Evolutionary conservation across 2,329 filamentous ascomycete species (phyloP), one percentile per base, ranked within the genome.

Genomic region (Alternaria gaisen): DNA sequence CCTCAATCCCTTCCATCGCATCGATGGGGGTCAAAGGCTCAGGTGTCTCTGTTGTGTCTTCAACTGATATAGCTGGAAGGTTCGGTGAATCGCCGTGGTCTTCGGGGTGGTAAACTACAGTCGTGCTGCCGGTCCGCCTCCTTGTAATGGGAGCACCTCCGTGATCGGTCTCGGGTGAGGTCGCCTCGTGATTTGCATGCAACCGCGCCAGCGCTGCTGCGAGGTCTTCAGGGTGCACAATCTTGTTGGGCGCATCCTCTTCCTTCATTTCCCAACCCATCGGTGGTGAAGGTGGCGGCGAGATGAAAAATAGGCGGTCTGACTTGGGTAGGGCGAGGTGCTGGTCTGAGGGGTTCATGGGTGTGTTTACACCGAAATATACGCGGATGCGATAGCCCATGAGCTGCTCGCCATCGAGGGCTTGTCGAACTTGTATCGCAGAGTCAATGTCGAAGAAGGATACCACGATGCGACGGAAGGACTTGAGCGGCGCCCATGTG

Each of bases 401-500:
- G 67, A 94, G 84, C 24, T 82, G 82, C 80, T 93, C 90, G 70
- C 90, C 89, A 72, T 95, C 91, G 80, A 93, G 91, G 56, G 90
- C 83, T 67, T 87, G 83, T 65, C 91, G 89, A 57, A 94, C 90
- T 57, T 84, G 83, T 70, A 92, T 88, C 58, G 92, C 91, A 55
- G 90, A 86, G 54, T 89, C 86, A 71, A 86, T 83, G 62, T 88
- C 87, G 79, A 86, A 89, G 83, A 95, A 94, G 68, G 91, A 92
- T 63, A 91, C 87, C 69, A 94, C 85, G 72, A 95, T 93, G 77
- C 92, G 90, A 66, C 90, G 87, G 84, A 95, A 93, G 7, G 90
- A 93, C 77, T 92, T 92, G 64, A 95, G 86, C 0, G 92, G 92
- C 11, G 90, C 87, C 85, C 91, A 95, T 60, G 90, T 88, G 80